Evolutionary conservation across 441 rosid genomes (phyloP).

Genomic region (Adansonia gregorii): DNA sequence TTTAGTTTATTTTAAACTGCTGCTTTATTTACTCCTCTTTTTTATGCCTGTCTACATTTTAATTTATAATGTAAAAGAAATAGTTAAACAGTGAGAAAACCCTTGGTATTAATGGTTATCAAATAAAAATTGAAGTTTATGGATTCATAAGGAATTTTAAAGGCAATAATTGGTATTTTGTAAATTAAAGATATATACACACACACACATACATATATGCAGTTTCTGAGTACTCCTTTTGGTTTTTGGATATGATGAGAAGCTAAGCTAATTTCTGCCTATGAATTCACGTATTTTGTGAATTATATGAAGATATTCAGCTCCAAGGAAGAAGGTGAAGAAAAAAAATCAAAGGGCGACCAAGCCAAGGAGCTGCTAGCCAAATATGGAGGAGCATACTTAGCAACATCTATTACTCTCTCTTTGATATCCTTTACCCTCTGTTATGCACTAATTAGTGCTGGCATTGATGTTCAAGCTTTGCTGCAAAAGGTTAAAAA

Average conservation of each 20-base stretch:
- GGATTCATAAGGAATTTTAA: too few species aligned
- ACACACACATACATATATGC: too few species aligned
- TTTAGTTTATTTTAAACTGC: background rate
- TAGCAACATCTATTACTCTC: constrained; percentile 85
- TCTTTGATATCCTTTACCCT: constrained; percentile 78
- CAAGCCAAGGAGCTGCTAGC: constrained; percentile 82
- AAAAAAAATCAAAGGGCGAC: constrained; percentile 66
- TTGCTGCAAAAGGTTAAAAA: constrained; percentile 39
- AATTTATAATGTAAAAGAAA: background rate
- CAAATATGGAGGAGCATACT: constrained; percentile 92
- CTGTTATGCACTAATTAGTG: constrained; percentile 63
- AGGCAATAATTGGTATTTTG: background rate
- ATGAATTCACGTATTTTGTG: background rate
- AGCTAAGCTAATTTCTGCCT: constrained; percentile 44
- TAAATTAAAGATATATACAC: background rate
- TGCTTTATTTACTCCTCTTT: background rate
- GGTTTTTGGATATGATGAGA: constrained; percentile 50
- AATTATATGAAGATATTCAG: constrained; percentile 53
- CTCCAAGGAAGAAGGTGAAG: constrained; percentile 52
- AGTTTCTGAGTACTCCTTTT: background rate
- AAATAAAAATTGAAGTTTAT: background rate
- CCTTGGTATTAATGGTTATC: too few species aligned
- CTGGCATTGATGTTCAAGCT: constrained; percentile 79
- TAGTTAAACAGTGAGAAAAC: too few species aligned
- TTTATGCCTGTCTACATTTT: background rate